phyloP scores from a whole-genome alignment of 139 green algal species.

The Helicosporidium sp. region DNA sequence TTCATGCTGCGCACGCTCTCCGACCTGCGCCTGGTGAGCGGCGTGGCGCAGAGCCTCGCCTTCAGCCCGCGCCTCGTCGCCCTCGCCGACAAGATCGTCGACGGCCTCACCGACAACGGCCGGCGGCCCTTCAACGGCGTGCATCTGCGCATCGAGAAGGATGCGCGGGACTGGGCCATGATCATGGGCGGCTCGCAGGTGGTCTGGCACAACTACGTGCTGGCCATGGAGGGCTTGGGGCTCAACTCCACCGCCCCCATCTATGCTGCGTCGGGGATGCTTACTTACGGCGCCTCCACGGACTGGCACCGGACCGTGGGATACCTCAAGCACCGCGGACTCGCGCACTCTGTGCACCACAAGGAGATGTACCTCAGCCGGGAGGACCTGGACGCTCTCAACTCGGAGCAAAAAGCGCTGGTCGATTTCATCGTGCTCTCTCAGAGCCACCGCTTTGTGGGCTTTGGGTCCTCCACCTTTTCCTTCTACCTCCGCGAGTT shows the following conservation, averaged over 20 bases:
- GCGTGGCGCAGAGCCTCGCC: slow-evolving; percentile 32
- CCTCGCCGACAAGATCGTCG: slow-evolving; percentile 30
- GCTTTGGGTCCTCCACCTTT: slow-evolving; percentile 46
- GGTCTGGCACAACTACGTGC: slow-evolving; percentile 33
- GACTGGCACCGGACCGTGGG: slow-evolving; percentile 8
- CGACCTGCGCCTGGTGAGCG: slow-evolving; percentile 21
- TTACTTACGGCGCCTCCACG: slow-evolving; percentile 33
- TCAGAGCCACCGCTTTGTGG: slow-evolving; percentile 30
- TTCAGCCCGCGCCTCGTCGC: slow-evolving; percentile 25
- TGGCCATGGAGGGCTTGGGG: slow-evolving; percentile 20
- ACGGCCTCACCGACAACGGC: slow-evolving; percentile 16
- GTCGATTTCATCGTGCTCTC: slow-evolving; percentile 49
- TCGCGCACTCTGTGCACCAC: slow-evolving; percentile 26
- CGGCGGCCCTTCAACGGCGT: slow-evolving; percentile 26
- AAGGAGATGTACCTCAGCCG: slow-evolving; percentile 43
- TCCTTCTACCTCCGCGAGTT: slow-evolving; percentile 37
- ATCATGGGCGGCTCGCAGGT: slow-evolving; percentile 38
- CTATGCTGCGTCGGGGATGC: slow-evolving; percentile 39
- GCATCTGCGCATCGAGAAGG: slow-evolving; percentile 41
- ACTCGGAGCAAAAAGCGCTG: slow-evolving; percentile 45
- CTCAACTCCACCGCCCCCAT: slow-evolving; percentile 19
- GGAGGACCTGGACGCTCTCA: slow-evolving; percentile 24
- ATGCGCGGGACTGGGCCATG: slow-evolving; percentile 39
- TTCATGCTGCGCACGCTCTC: slow-evolving; percentile 26
- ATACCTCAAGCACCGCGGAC: slow-evolving; percentile 18